phyloP scores from a whole-genome alignment of 106 monocot species.

The Phalaenopsis equestris region DNA sequence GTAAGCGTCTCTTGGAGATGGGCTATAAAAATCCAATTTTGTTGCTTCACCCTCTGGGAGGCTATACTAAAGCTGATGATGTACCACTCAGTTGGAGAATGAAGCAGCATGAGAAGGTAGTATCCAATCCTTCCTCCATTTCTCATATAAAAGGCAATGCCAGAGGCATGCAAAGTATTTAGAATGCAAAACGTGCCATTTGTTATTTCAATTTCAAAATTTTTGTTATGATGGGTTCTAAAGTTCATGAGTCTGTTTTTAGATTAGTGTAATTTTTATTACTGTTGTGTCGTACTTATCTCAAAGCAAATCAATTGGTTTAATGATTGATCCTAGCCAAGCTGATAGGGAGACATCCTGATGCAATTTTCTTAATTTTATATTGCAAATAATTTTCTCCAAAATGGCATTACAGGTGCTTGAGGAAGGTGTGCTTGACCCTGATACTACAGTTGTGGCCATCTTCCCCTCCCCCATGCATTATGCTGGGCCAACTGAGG shows the following conservation, averaged over 20 bases:
- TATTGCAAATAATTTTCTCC: not conserved
- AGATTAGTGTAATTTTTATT: too few species aligned
- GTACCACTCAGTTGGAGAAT: slow-evolving; percentile 92
- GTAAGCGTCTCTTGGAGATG: slow-evolving; percentile 73
- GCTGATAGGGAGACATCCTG: too few species aligned
- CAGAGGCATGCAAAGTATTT: too few species aligned
- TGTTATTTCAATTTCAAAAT: not conserved
- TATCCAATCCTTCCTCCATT: too few species aligned
- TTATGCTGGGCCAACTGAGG: slow-evolving; percentile 94
- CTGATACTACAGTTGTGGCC: slow-evolving; percentile 84
- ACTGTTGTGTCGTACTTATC: too few species aligned
- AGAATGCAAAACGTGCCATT: not conserved
- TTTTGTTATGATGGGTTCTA: too few species aligned
- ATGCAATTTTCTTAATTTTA: too few species aligned
- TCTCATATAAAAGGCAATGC: too few species aligned
- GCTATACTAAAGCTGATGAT: slow-evolving; percentile 94
- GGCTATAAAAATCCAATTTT: slow-evolving; percentile 83
- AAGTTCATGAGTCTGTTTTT: too few species aligned
- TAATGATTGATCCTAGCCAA: too few species aligned
- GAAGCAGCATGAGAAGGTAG: slow-evolving; percentile 95
- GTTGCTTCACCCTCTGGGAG: slow-evolving; percentile 83
- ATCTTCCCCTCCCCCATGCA: slow-evolving; percentile 98
- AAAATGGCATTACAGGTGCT: slow-evolving; percentile 46
- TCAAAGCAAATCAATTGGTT: too few species aligned
- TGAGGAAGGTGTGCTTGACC: slow-evolving; percentile 86